phyloP scores from a whole-genome alignment of 805 yeast genomes.

The Sugiyamaella chiloensis region DNA sequence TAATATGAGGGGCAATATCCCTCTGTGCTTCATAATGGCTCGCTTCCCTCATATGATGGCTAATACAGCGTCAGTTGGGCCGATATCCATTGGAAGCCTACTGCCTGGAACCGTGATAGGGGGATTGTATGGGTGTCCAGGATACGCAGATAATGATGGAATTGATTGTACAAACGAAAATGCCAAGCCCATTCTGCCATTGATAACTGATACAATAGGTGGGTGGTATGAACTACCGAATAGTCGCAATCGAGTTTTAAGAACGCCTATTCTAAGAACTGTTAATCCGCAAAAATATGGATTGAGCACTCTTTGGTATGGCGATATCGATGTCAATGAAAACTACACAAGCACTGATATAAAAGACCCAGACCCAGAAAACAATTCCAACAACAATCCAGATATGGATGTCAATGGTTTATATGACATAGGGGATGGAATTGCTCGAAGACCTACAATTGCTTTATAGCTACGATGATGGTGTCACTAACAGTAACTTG shows the following conservation, averaged over 20 bases:
- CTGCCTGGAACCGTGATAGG: conserved; percentile 24
- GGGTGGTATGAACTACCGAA: conserved; percentile 21
- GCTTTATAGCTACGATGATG: too few species aligned
- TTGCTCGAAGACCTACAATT: too few species aligned
- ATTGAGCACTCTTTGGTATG: conserved; percentile 14
- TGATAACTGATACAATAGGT: conserved; percentile 16
- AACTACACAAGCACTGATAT: conserved; percentile 6
- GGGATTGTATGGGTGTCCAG: conserved; percentile 25
- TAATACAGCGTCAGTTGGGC: background rate
- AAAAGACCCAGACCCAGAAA: background rate
- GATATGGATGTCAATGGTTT: too few species aligned
- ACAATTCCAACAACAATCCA: too few species aligned
- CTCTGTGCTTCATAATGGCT: conserved; percentile 24
- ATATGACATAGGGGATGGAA: too few species aligned
- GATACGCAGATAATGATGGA: conserved; percentile 14
- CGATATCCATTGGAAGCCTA: background rate
- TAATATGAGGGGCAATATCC: conserved; percentile 4
- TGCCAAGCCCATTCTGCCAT: conserved; percentile 21
- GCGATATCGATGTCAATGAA: conserved; percentile 15
- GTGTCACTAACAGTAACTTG: too few species aligned
- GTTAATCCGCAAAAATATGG: background rate
- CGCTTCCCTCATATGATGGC: conserved; percentile 17
- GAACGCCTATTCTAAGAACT: conserved; percentile 18
- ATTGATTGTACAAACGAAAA: conserved; percentile 16
- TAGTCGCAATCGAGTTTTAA: conserved; percentile 13